Percentiles rank a stretch among this genome's conserved stretches.
These are phyloP conservation scores for Leccinum laetum DNA, from an alignment of 1,284 basidiomycete genomes.

Conservation along the genomic window DNA sequence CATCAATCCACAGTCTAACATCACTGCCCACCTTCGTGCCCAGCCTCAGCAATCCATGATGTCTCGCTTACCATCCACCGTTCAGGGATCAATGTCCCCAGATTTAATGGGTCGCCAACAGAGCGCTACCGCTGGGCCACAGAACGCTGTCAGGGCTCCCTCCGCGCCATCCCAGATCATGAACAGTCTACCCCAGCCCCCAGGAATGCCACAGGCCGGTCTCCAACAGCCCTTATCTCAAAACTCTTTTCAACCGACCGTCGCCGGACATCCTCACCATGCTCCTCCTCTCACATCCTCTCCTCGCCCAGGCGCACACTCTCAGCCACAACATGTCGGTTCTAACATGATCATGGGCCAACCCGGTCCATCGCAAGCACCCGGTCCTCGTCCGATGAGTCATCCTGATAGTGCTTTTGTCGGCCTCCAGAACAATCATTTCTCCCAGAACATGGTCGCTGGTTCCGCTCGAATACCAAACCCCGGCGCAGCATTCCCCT, in stretches of 20 bases:
- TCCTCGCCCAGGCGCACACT: conserved; percentile 44
- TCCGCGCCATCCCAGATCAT: conserved; percentile 47
- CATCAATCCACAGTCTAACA: conserved; percentile 40
- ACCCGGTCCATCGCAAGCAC: conserved; percentile 44
- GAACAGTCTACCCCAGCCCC: conserved; percentile 49
- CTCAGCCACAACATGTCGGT: conserved; percentile 40
- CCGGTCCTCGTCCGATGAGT: conserved; percentile 43
- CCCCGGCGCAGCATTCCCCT: conserved; percentile 37
- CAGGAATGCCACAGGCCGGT: conserved; percentile 32
- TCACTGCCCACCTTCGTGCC: conserved; percentile 36
- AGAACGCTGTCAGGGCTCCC: conserved; percentile 39
- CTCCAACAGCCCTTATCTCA: conserved; percentile 44
- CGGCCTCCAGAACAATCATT: conserved; percentile 41
- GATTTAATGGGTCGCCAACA: conserved; percentile 42
- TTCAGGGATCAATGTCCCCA: conserved; percentile 42
- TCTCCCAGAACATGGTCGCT: conserved; percentile 37
- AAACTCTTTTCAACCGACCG: conserved; percentile 41
- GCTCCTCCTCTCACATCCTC: conserved; percentile 41
- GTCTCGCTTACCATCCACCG: conserved; percentile 36
- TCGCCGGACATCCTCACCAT: conserved; percentile 37
- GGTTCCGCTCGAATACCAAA: conserved; percentile 38
- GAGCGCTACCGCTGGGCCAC: conserved; percentile 38
- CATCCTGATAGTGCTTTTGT: conserved; percentile 50
- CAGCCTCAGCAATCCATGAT: conserved; percentile 33
- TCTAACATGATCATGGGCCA: conserved; percentile 42